Conservation (phyloP, 1,284 basidiomycete species). For the Irpex sp. region DNA sequence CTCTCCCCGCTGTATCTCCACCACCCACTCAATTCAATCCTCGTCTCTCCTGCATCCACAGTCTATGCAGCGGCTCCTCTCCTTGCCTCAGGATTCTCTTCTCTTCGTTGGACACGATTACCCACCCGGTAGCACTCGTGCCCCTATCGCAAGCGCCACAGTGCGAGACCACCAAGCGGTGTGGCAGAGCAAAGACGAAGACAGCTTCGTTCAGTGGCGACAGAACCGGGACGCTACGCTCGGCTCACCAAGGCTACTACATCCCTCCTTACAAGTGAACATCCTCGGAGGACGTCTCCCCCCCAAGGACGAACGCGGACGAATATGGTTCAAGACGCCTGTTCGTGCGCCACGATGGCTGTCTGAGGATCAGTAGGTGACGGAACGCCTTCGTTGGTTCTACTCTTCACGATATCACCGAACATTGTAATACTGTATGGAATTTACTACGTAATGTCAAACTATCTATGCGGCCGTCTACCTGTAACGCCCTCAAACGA, state of each 20-base stretch:
- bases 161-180: slow-evolving; percentile 32
- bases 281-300: slow-evolving; percentile 37
- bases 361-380: neutral
- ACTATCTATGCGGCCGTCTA: too few relatives aligned
- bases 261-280: slow-evolving; percentile 38
- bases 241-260: slow-evolving; percentile 33
- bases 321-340: slow-evolving; percentile 26
- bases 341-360: slow-evolving; percentile 16
- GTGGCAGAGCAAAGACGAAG: slow-evolving; percentile 28
- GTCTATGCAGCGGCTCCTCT: slow-evolving; percentile 36
- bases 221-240: slow-evolving; percentile 31
- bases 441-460: too few relatives aligned
- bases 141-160: slow-evolving; percentile 28
- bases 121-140: slow-evolving; percentile 25
- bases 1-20: neutral
- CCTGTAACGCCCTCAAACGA: too few relatives aligned
- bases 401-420: neutral
- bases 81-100: slow-evolving; percentile 32
- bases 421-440: neutral
- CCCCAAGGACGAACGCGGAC: slow-evolving; percentile 27
- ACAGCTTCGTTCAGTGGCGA: slow-evolving; percentile 31
- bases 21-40: slow-evolving; percentile 1
- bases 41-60: slow-evolving; percentile 10
- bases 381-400: neutral
- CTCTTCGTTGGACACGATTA: slow-evolving; percentile 43